Conservation (phyloP, 192 early-diverging fungal species). For the Ambispora gerdemannii region DNA sequence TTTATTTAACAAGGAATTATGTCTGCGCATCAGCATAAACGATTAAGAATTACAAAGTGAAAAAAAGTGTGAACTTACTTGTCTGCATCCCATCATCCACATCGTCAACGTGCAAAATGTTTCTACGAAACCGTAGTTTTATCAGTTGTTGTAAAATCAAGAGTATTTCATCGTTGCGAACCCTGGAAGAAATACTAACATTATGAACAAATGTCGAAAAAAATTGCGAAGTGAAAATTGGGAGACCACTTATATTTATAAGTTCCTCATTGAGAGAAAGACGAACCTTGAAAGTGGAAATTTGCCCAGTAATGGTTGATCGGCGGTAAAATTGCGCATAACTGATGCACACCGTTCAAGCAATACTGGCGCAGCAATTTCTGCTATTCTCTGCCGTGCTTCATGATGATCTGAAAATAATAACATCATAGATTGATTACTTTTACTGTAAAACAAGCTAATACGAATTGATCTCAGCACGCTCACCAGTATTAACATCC, state of each 20-base stretch:
- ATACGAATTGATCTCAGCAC: no score
- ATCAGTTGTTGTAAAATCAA: constrained; percentile 51
- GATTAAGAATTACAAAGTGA: not conserved
- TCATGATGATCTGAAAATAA: constrained; percentile 41
- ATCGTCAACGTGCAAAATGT: constrained; percentile 40
- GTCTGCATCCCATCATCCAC: constrained; percentile 36
- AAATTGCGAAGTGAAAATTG: not conserved
- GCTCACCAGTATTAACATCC: constrained; percentile 36
- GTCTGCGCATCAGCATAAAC: no score
- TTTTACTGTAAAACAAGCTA: no score
- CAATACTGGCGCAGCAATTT: constrained; percentile 57
- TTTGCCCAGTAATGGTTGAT: constrained; percentile 64
- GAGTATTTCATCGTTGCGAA: constrained; percentile 58
- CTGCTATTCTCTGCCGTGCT: constrained; percentile 56
- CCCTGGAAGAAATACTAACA: constrained; percentile 36
- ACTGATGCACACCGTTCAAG: constrained; percentile 59
- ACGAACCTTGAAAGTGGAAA: constrained; percentile 65
- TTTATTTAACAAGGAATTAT: no score
- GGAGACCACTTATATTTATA: not conserved
- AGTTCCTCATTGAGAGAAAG: not conserved
- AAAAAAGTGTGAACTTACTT: constrained; percentile 35
- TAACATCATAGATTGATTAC: no score
- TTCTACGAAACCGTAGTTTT: constrained; percentile 46
- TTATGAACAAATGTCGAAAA: not conserved
- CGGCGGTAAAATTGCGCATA: constrained; percentile 57